Percentiles rank a stretch among this genome's conserved stretches.
These are phyloP conservation scores for Mortierella sp. DNA, from an alignment of 371 early-diverging fungal species.

Conservation along the genomic window DNA sequence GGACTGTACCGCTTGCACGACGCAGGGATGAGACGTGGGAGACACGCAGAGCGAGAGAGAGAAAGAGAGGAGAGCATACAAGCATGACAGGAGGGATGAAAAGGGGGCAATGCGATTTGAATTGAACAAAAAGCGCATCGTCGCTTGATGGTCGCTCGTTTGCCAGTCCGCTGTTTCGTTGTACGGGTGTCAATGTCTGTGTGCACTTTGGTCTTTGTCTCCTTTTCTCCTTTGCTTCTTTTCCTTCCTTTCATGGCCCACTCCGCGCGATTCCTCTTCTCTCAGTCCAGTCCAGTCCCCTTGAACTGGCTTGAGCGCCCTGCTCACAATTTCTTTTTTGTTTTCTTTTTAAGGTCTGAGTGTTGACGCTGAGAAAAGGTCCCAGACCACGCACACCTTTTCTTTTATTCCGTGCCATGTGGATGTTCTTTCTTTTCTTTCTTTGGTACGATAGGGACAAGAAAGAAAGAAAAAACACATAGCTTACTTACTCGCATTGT, in stretches of 20 bases:
- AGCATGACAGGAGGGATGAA: neutral
- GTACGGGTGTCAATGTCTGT: neutral
- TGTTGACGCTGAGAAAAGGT: neutral
- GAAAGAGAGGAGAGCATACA: neutral
- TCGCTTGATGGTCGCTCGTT: neutral
- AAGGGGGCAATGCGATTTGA: constrained; percentile 1
- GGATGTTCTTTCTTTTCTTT: neutral
- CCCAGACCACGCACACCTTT: neutral
- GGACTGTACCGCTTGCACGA: neutral
- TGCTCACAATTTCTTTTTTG: neutral
- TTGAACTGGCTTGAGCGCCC: constrained; percentile 6
- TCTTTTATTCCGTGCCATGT: neutral
- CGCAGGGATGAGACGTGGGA: neutral
- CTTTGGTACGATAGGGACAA: neutral
- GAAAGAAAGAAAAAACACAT: neutral
- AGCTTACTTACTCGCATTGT: neutral
- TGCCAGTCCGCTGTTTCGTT: neutral
- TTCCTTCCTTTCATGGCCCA: neutral
- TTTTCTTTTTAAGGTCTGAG: neutral
- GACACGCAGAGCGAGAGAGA: too few species aligned
- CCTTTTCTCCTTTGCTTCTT: neutral
- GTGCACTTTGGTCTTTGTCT: neutral
- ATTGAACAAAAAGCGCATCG: neutral
- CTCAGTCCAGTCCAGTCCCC: neutral
- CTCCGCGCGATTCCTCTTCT: neutral